Evolutionary conservation across 192 early-diverging fungal species (phyloP), one percentile per base, ranked within the genome.

Genomic region (Coemansia sp.): DNA sequence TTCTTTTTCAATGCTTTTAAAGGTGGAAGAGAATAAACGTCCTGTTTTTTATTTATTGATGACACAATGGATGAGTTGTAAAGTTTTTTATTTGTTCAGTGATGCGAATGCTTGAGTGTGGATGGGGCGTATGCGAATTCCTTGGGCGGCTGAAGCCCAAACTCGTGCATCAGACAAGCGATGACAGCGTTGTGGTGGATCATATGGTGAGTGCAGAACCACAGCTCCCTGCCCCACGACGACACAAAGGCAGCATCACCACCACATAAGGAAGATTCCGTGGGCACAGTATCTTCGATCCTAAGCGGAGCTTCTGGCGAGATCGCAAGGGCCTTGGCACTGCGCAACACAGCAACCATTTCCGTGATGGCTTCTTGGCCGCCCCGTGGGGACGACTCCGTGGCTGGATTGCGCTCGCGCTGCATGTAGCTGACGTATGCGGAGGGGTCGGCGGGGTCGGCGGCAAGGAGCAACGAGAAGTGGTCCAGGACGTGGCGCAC

Each of bases 401-500:
- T 67, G 10, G n/a, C 43, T 0, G 38, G 20, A 33, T 67, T 66
- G 43, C 79, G 70, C 29, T 63, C 62, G n/a, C 79, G 52, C 17
- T 60, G 59, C 7, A 66, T 35, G 38, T 81, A 81, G 34, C 68
- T 57, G 1, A 76, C 74, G 0, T 14, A 10, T 43, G 22, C 7
- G 71, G 34, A 11, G 4, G 42, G 49, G 49, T 52, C 23, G 6
- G 22, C 9, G 10, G 22, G 22, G 10, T 22, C 49, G 65, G 66
- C 34, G 0, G 55, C 22, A 10, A 75, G 54, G 3, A 85, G 65
- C 45, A 82, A 54, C 13, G 45, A 17, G 54, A 79, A 85, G 66
- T 85, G 83, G 48, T 85, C 83, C 13, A 79, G 69, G 8, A 85
- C 34, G 48, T 85, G 83, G n/a, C 83, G 83, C 9, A 85, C 73